Base-by-base conservation (phyloP, 2,329 filamentous ascomycete species). In the Pestalotiopsis sp. region DNA sequence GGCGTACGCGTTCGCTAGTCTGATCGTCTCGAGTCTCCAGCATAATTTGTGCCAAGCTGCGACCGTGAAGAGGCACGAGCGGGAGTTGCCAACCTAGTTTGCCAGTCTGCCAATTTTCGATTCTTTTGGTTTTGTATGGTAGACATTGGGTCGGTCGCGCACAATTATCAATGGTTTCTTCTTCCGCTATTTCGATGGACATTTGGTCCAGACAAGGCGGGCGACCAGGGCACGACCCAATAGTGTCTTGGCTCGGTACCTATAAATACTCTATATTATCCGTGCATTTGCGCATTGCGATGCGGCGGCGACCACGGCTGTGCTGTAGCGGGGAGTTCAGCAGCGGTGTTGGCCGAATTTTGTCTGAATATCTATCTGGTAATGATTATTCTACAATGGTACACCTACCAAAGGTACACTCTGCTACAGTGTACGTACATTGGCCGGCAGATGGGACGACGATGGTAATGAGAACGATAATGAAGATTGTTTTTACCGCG, bases 1-100 rank as follows among this genome's bases (percentile, higher is more conserved):
- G 45, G 45, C 17, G 45, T 52, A n/a, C 45, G 45, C 45, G 45
- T 52, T n/a, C 45, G 14, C 20, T 20, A 36, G 63, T 66, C 63
- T 66, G 63, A 66, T 66, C 63, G 52, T 31, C 45, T 66, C 14
- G 41, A 7, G 63, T 39, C 45, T 36, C 49, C 31, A 49, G 61
- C 61, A 38, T 36, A 12, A 23, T 52, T n/a, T 45, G 45, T 57
- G 63, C 41, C 41, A 66, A 56, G 41, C 23, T 66, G 63, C 63
- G 45, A 66, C 63, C 23, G 25, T 11, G 57, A 66, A 52, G 20
- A n/a, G 45, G 45, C 45, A 52, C 45, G 45, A n/a, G 45, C 45
- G 45, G 45, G 45, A 52, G 20, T 17, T n/a, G 45, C 6, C 45
- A 52, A 9, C 3, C 45, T 4, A 41, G 14, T 11, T 17, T 49